Conservation (phyloP, 257 asterid species). For the Solanum etuberosum region DNA sequence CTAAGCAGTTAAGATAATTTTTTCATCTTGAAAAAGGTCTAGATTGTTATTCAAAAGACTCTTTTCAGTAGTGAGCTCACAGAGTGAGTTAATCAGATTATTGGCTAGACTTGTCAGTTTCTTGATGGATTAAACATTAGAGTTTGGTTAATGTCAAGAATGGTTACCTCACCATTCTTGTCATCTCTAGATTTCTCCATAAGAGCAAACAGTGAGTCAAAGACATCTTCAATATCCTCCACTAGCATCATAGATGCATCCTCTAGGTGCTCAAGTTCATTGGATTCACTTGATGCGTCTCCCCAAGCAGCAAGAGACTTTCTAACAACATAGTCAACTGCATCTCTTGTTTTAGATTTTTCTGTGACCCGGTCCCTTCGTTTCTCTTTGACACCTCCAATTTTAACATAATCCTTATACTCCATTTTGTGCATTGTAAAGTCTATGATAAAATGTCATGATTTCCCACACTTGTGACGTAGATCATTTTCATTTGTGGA, state of each 20-base stretch:
- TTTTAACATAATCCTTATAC: neutral
- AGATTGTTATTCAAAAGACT: neutral
- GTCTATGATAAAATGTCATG: neutral
- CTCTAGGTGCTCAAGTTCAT: no score
- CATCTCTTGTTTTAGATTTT: neutral
- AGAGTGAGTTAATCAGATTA: no score
- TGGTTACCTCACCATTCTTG: no score
- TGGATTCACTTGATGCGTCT: neutral
- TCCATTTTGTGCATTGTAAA: neutral
- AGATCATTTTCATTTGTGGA: neutral
- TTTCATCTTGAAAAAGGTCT: neutral
- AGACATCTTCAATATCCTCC: no score
- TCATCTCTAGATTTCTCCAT: no score
- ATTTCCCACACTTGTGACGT: neutral
- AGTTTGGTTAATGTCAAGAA: no score
- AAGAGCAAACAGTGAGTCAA: no score
- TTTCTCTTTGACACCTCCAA: neutral
- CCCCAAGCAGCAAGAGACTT: neutral
- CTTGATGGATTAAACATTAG: no score
- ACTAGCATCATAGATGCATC: no score
- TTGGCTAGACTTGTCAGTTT: no score
- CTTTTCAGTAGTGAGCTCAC: no score
- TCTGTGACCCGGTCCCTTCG: neutral
- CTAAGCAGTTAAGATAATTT: neutral
- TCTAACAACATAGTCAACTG: neutral